A percentile compares a stretch with the other conserved stretches of the same genome.
phyloP scores from a whole-genome alignment of 495 filamentous ascomycete genomes.

The Trypethelium eluteriae region DNA sequence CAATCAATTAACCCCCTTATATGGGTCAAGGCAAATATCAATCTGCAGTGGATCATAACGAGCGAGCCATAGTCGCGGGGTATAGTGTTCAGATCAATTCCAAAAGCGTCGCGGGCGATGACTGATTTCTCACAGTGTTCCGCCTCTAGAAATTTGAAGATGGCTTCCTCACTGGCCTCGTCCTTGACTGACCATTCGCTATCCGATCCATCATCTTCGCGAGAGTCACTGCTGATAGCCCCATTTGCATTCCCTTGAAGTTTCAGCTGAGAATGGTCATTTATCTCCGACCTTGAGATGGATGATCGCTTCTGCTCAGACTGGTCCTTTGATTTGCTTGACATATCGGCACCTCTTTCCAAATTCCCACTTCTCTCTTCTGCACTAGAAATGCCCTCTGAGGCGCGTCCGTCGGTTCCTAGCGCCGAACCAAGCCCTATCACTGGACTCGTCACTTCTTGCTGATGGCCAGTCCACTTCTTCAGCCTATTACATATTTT shows the following conservation, averaged over 20 bases:
- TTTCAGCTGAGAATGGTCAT: neutral
- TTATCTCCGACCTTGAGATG: neutral
- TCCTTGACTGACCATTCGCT: neutral
- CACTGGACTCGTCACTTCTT: too few relatives aligned
- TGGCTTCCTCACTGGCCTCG: neutral
- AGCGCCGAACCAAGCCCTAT: too few relatives aligned
- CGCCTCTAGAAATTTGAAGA: neutral
- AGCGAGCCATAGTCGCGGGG: neutral
- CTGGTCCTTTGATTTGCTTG: neutral
- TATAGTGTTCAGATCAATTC: neutral
- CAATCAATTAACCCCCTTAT: neutral
- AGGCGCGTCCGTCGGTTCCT: too few relatives aligned
- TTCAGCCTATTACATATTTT: neutral
- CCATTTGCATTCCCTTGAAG: neutral
- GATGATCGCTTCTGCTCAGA: neutral
- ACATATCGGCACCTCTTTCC: neutral
- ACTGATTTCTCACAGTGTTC: neutral
- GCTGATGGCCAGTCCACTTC: neutral
- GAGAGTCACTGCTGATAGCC: neutral
- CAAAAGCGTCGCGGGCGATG: neutral
- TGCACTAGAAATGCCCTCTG: neutral
- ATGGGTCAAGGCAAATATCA: neutral
- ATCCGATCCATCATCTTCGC: neutral
- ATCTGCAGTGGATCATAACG: neutral
- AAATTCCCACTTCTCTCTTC: neutral